Conservation (phyloP, 768 basidiomycete species). For the Imleria badia region DNA sequence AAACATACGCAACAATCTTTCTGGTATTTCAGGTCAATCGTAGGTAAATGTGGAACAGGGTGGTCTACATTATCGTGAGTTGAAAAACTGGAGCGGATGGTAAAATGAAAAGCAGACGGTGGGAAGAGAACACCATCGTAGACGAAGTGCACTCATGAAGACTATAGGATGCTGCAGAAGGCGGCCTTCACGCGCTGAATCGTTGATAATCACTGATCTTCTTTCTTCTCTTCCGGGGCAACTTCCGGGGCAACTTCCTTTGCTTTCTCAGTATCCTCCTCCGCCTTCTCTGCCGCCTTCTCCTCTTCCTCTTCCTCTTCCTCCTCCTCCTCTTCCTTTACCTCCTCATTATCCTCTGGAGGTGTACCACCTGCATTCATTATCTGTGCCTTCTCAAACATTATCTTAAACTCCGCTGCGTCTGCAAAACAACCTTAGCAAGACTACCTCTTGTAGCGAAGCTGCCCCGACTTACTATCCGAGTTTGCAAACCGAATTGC, state of each 20-base stretch:
- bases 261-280: slow-evolving; percentile 37
- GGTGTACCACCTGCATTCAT: slow-evolving; percentile 46
- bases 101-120: slow-evolving; percentile 10
- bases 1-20: slow-evolving; percentile 2
- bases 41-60: slow-evolving; percentile 28
- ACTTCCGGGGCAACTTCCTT: slow-evolving; percentile 26
- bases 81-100: slow-evolving; percentile 10
- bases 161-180: slow-evolving; percentile 5
- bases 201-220: slow-evolving; percentile 30
- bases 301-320: slow-evolving; percentile 30
- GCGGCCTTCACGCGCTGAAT: background rate
- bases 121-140: slow-evolving; percentile 2
- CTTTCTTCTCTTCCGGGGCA: slow-evolving; percentile 32
- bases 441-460: background rate
- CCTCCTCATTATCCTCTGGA: slow-evolving; percentile 26
- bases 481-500: slow-evolving; percentile 98
- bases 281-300: slow-evolving; percentile 23
- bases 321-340: slow-evolving; percentile 25
- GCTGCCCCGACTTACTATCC: slow-evolving; percentile 68
- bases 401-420: slow-evolving; percentile 84
- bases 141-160: slow-evolving; percentile 11
- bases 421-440: slow-evolving; percentile 43
- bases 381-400: slow-evolving; percentile 84
- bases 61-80: slow-evolving; percentile 31
- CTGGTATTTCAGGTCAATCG: slow-evolving; percentile 29